Evolutionary conservation across 2,329 filamentous ascomycete species (phyloP).

Genomic region (Aspergillus sclerotialis): DNA sequence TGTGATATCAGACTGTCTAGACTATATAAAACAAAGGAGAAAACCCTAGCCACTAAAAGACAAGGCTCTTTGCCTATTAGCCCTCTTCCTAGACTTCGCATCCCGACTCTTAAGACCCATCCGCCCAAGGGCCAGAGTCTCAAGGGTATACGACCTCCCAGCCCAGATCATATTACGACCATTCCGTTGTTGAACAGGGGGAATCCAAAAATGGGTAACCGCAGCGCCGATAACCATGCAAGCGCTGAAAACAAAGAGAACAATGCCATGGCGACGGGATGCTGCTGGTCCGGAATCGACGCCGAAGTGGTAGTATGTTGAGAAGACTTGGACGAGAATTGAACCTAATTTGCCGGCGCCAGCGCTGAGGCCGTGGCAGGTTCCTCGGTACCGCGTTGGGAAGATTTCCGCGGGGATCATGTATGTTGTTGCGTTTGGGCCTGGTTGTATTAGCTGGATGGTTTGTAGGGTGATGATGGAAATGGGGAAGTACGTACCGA

Average conservation of each 20-base stretch:
- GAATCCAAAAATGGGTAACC: slow-evolving; percentile 36
- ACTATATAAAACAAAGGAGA: no score
- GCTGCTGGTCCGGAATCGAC: slow-evolving; percentile 21
- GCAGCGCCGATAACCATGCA: slow-evolving; percentile 36
- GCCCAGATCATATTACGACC: slow-evolving; percentile 24
- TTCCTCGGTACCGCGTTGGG: slow-evolving; percentile 48
- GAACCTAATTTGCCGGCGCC: slow-evolving; percentile 49
- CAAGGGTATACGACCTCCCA: slow-evolving; percentile 31
- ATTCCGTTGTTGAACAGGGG: slow-evolving; percentile 26
- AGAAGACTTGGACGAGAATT: slow-evolving; percentile 35
- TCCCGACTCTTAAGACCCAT: slow-evolving; percentile 30
- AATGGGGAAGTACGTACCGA: slow-evolving; percentile 25
- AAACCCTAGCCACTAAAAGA: no score
- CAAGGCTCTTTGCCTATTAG: no score
- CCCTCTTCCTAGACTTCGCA: slow-evolving; percentile 8
- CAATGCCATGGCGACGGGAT: slow-evolving; percentile 32
- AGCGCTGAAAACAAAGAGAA: slow-evolving; percentile 34
- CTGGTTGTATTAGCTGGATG: slow-evolving; percentile 10
- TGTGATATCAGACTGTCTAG: no score
- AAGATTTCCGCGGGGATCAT: slow-evolving; percentile 52
- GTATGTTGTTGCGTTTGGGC: slow-evolving; percentile 35
- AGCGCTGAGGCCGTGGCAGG: slow-evolving; percentile 49
- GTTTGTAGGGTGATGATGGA: neutral
- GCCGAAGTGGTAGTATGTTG: slow-evolving; percentile 34
- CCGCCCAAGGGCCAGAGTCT: slow-evolving; percentile 32